Evolutionary conservation across 331 rosid genomes (phyloP), one percentile per base, ranked within the genome.

Genomic region (Prunus yedoensis): DNA sequence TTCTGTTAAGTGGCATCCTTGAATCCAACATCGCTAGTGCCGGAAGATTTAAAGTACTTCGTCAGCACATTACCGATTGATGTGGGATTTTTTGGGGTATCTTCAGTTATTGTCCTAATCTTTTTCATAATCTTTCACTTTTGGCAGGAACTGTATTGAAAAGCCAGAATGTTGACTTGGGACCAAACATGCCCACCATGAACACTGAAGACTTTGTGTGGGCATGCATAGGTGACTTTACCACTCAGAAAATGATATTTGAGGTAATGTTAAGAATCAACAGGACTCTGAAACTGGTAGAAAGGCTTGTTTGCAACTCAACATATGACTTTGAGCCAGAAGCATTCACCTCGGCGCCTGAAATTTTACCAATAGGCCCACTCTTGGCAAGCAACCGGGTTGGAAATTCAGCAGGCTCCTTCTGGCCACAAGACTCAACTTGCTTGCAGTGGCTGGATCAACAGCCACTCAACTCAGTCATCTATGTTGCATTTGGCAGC

Each of bases 301-400:
- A 87, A 14, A 71, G 91, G 89, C 70, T 87, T n/a, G 79, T 87
- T n/a, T 76, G 88, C 88, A 87, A 89, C 79, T 87, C 90, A 64
- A n/a, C 77, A 21, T 65, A 74, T 73, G 78, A 71, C 6, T 75
- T 84, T 52, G 88, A 87, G 54, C 78, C 87, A 49, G 61, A 64
- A 4, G 56, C 87, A 16, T 68, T 82, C 72, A 59, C 77, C 66
- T 68, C 72, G 59, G 66, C 70, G 23, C 87, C 83, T 23, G 8
- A 75, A 2, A 53, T 82, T 20, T 21, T 79, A 8, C 87, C 90
- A 2, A 84, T 79, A 56, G 88, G 85, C 12, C 85, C 81, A 0
- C 38, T 77, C 10, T 32, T 77, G 45, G 70, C 49, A 21, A 68
- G 68, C 59, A 68, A 41, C 57, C 23, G 35, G 8, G 23, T 10